phyloP scores from a whole-genome alignment of 257 asterid genomes.

The Solanum ossicruentum region DNA sequence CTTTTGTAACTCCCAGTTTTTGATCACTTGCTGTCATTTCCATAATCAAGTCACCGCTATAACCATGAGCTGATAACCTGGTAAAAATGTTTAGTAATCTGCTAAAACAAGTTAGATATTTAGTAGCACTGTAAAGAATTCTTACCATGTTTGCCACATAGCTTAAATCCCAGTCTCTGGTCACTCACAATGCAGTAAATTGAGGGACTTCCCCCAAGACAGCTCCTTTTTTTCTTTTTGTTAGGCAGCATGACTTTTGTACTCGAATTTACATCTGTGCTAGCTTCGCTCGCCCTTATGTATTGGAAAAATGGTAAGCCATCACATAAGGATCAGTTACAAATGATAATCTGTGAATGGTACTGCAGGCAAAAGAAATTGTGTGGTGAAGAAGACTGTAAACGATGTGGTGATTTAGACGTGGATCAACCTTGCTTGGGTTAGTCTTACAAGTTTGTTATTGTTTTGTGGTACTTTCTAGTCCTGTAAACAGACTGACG shows the following conservation, averaged over 20 bases:
- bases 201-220: not conserved
- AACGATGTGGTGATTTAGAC: constrained; percentile 60
- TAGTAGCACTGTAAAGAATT: not conserved
- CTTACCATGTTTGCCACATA: not conserved
- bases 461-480: not conserved
- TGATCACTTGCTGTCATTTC: not conserved
- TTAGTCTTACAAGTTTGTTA: not conserved
- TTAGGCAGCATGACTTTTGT: not conserved
- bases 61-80: not conserved
- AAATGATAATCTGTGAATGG: not conserved
- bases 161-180: not conserved
- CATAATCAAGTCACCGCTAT: not conserved
- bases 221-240: not conserved
- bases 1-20: not conserved
- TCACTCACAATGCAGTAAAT: not conserved
- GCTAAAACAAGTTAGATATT: not conserved
- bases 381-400: constrained; percentile 84
- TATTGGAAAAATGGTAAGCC: not conserved
- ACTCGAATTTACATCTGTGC: not conserved
- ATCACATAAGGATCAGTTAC: not conserved
- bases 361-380: constrained; percentile 60
- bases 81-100: not conserved
- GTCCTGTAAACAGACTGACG: constrained; percentile 17
- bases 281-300: not conserved
- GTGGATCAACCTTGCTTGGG: constrained; percentile 43